Percentiles rank a stretch among this genome's conserved stretches.
phyloP scores from a whole-genome alignment of 2,329 filamentous ascomycete species.

The Beauveria caledonica region DNA sequence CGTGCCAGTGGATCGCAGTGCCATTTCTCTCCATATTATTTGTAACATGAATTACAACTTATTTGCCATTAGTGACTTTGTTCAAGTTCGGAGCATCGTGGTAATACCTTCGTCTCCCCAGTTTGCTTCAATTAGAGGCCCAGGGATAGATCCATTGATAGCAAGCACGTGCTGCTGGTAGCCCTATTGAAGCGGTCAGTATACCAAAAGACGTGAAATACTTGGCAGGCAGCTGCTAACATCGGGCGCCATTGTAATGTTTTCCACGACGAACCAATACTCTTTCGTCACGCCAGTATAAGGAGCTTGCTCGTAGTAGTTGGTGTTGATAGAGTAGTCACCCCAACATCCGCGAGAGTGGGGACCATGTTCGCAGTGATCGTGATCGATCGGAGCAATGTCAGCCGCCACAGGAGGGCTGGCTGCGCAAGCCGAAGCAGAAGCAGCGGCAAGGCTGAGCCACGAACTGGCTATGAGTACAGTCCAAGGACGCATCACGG shows the following conservation, averaged over 20 bases:
- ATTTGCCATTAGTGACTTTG: not conserved
- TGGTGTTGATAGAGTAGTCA: constrained; percentile 38
- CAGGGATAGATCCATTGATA: constrained; percentile 51
- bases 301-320: constrained; percentile 33
- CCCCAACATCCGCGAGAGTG: constrained; percentile 28
- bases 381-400: not conserved
- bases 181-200: constrained; percentile 20
- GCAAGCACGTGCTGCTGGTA: constrained; percentile 33
- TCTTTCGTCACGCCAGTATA: constrained; percentile 43
- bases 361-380: not conserved
- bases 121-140: constrained; percentile 47
- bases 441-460: not conserved
- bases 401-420: not conserved
- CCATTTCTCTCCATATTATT: constrained; percentile 50
- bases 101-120: constrained; percentile 33
- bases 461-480: not conserved
- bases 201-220: not conserved
- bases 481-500: not conserved
- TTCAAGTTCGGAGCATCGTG: too few species aligned
- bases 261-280: constrained; percentile 36
- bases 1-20: constrained; percentile 56
- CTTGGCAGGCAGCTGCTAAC: not conserved
- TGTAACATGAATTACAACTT: constrained; percentile 34
- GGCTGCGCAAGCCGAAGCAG: not conserved
- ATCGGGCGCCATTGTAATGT: constrained; percentile 36